Evolutionary conservation across 164 flowering plant species (phyloP).

Genomic region (Echeveria elegans): DNA sequence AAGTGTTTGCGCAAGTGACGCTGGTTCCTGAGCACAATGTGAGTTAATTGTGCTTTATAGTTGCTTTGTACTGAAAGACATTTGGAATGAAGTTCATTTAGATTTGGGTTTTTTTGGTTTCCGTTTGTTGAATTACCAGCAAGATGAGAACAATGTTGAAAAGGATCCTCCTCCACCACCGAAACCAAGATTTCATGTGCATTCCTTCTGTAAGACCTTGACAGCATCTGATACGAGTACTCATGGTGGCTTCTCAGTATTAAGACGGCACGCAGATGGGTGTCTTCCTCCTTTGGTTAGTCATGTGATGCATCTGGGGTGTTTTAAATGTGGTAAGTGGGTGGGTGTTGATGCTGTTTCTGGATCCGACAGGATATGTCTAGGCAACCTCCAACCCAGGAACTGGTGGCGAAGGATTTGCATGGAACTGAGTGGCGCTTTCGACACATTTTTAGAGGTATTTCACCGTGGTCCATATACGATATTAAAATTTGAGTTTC

Average conservation of each 20-base stretch:
- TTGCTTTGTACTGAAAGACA: neutral
- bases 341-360: neutral
- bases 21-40: slow-evolving; percentile 48
- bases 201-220: slow-evolving; percentile 91
- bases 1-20: slow-evolving; percentile 78
- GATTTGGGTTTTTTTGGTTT: neutral
- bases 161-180: slow-evolving; percentile 50
- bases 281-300: slow-evolving; percentile 91
- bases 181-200: slow-evolving; percentile 60
- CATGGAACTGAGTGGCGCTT: slow-evolving; percentile 94
- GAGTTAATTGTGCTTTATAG: slow-evolving; percentile 10
- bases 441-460: slow-evolving; percentile 91
- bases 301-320: neutral
- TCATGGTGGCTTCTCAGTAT: slow-evolving; percentile 94
- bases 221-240: slow-evolving; percentile 98
- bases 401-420: slow-evolving; percentile 85
- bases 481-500: neutral
- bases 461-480: neutral
- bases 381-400: slow-evolving; percentile 95
- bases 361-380: slow-evolving; percentile 68
- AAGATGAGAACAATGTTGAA: slow-evolving; percentile 55
- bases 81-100: slow-evolving; percentile 1
- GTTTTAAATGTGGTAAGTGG: neutral
- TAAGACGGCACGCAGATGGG: slow-evolving; percentile 93
- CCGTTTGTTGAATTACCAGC: slow-evolving; percentile 28